Evolutionary conservation across 1,139 yeast genomes (phyloP), one percentile per base, ranked within the genome.

Genomic region (Candida tetrigidarum): DNA sequence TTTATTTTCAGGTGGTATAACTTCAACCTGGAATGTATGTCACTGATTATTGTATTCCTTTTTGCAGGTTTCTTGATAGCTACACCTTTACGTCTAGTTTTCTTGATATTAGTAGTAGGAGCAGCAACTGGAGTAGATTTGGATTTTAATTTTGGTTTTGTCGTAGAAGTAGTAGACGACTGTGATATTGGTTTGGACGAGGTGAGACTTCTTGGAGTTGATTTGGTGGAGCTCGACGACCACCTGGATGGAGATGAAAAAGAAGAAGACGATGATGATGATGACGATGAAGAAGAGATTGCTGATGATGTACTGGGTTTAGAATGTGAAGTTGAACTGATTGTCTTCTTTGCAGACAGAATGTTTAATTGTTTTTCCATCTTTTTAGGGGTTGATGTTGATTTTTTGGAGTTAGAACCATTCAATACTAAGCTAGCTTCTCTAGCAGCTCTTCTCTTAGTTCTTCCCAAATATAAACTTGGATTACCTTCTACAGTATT

Each of bases 341-440:
- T 20, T 4, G n/a, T 8, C 16, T 29, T 29, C 33, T 29, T 29
- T 15, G 22, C 9, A 2, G 25, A 32, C 22, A 25, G 7, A 5
- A 12, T n/a, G n/a, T n/a, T n/a, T n/a, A n/a, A n/a, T n/a, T 42
- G 53, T 40, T 56, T 56, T 37, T 48, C 51, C 11, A 20, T 20
- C n/a, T 32, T 39, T 6, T 12, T 28, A 8, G 22, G 18, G 11
- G 12, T 39, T 6, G 36, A 19, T 4, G 39, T 26, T 20, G 32
- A 11, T n/a, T 26, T 25, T 5, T n/a, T 26, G 27, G 41, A 14
- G 5, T 27, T 18, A 11, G 28, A 9, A 12, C 26, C 6, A 8
- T 10, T 25, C n/a, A 40, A 33, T 3, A 23, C 34, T 10, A 33
- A 9, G 12, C 23, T 41, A 12, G 43, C 46, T 12, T 43, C 45